Evolutionary conservation across 2,329 filamentous ascomycete genomes (phyloP).

Genomic region (Aaosphaeria pasadenensis): DNA sequence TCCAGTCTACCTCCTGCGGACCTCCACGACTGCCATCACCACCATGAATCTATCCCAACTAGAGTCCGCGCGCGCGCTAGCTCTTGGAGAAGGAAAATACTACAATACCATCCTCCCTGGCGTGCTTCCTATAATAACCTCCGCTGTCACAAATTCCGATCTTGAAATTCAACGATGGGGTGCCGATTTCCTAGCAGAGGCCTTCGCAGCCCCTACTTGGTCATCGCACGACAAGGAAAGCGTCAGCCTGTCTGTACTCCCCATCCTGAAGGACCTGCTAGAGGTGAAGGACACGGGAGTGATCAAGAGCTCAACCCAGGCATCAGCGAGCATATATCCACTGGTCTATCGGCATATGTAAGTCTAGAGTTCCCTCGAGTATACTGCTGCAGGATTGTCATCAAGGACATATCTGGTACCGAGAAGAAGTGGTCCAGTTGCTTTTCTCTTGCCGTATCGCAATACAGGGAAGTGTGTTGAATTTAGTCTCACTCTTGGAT

Average conservation of each 20-base stretch:
- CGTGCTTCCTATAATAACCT: constrained; percentile 85
- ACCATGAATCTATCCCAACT: constrained; percentile 58
- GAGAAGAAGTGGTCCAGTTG: no score
- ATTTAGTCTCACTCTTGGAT: constrained; percentile 31
- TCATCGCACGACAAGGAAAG: constrained; percentile 75
- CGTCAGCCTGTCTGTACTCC: constrained; percentile 72
- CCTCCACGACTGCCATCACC: not conserved
- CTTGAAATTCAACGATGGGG: constrained; percentile 93
- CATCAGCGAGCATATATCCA: constrained; percentile 88
- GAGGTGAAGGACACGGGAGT: constrained; percentile 72
- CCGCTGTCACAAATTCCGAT: constrained; percentile 57
- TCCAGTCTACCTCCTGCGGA: not conserved
- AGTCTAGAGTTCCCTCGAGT: constrained; percentile 43
- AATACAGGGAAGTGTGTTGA: constrained; percentile 4
- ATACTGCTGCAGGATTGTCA: no score
- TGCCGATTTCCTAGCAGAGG: constrained; percentile 91
- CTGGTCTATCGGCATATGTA: constrained; percentile 93
- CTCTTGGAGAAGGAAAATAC: constrained; percentile 80
- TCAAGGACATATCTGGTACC: no score
- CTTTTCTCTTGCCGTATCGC: no score
- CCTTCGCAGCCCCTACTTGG: constrained; percentile 88
- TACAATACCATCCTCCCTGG: constrained; percentile 91
- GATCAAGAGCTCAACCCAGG: constrained; percentile 81
- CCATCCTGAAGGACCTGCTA: constrained; percentile 59
- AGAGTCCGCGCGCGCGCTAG: constrained; percentile 84